Base-by-base conservation (phyloP, 768 basidiomycete species). In the Xerocomus spinulosus region DNA sequence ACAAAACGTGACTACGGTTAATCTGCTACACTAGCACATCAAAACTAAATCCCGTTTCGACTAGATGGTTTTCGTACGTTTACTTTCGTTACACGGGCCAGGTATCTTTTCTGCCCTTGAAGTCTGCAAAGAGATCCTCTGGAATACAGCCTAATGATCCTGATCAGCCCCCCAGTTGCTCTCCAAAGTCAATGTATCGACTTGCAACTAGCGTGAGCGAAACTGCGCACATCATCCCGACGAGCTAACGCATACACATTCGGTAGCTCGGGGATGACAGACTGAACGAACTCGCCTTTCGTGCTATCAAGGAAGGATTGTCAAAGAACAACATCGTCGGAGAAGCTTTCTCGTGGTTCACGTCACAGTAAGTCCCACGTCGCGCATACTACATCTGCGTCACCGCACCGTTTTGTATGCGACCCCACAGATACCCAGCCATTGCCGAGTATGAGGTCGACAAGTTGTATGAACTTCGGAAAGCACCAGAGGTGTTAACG, bases 161-260 rank as follows among this genome's bases (percentile, higher is more conserved):
- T 5, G 35, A 14, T 12, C 32, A 21, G 0, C 36, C 48, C 18
- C 53, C 56, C 5, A 1, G 39, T 17, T 69, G 68, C 21, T 70
- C 68, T 15, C 68, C 69, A 47, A 69, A 70, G 57, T 69, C 68
- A 9, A 69, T 70, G 69, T 70, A 68, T 54, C 64, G 68, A 43
- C 55, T 69, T 9, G 68, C 68, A 20, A 32, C 13, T 15, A 54
- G 25, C 18, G 68, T 69, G 44, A 51, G 60, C 23, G 34, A 29
- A 7, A 20, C 42, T 23, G 14, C 24, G 20, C 20, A 26, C 28
- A 35, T 3, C 26, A 30, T 17, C 7, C 37, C 6, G 17, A 39
- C 1, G 14, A 26, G 14, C 24, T 37, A 18, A 49, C 32, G 7
- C n/a, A n/a, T 7, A 17, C 24, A 23, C 21, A 7, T 34, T 18